A percentile compares a stretch with the other conserved stretches of the same genome.
Conservation (phyloP, 306 rosid genomes). For the Medicago truncatula region DNA sequence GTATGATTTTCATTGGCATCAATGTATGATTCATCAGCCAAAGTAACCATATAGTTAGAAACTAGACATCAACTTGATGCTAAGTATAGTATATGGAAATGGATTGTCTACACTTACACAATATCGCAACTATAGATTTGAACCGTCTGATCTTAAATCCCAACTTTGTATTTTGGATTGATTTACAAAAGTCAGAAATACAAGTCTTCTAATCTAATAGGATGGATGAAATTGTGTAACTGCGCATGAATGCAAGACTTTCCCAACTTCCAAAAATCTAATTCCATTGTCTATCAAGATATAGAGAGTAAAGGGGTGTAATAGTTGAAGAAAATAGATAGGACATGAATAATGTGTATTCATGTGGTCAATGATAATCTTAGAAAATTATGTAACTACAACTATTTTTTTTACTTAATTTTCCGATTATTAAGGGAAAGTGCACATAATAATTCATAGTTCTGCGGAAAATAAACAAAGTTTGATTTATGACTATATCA, state of each 20-base stretch:
- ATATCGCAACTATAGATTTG: not conserved
- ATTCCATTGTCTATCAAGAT: no score
- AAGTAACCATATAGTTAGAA: not conserved
- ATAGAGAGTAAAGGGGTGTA: not conserved
- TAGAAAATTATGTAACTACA: not conserved
- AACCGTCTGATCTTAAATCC: not conserved
- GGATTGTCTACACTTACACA: not conserved
- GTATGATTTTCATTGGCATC: no score
- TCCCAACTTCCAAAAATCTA: not conserved
- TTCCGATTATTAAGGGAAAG: no score
- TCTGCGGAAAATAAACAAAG: no score
- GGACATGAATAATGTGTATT: not conserved
- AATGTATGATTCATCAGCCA: no score
- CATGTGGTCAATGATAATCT: slow-evolving; percentile 17
- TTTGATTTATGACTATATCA: not conserved
- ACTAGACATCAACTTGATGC: slow-evolving; percentile 29
- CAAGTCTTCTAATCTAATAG: not conserved
- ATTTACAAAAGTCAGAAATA: not conserved
- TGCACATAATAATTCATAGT: no score
- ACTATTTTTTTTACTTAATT: not conserved
- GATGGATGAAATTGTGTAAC: not conserved
- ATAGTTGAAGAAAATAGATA: slow-evolving; percentile 9
- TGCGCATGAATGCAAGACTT: not conserved
- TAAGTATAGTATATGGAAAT: not conserved
- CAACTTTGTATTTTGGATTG: not conserved